Evolutionary conservation across 768 basidiomycete species (phyloP).

Genomic region (Boletales sp.): DNA sequence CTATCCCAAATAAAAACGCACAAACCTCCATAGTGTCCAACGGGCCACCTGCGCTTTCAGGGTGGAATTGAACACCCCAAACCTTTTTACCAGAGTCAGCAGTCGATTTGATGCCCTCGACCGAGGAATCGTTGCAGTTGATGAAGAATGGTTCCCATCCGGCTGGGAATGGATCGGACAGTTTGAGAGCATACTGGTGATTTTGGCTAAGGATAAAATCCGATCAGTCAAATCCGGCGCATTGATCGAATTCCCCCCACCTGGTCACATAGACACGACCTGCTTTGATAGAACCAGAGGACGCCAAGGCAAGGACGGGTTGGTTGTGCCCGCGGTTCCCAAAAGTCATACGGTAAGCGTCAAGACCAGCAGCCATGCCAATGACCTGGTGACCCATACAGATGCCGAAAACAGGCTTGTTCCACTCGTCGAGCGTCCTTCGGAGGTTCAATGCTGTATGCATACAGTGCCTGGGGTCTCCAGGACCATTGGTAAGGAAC

Average conservation of each 20-base stretch:
- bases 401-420: constrained; percentile 93
- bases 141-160: constrained; percentile 99
- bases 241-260: constrained; percentile 33
- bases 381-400: constrained; percentile 99
- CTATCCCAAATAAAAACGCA: background rate
- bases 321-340: constrained; percentile 99
- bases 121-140: constrained; percentile 98
- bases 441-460: constrained; percentile 79
- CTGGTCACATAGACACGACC: constrained; percentile 97
- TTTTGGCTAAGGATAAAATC: constrained; percentile 66
- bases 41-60: constrained; percentile 97
- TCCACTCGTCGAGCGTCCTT: constrained; percentile 83
- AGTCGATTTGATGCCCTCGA: constrained; percentile 98
- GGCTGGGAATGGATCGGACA: constrained; percentile 91
- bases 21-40: constrained; percentile 94
- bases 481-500: constrained; percentile 95
- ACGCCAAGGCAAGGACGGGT: constrained; percentile 94
- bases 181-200: constrained; percentile 94
- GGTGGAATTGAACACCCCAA: constrained; percentile 99
- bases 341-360: constrained; percentile 98
- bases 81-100: constrained; percentile 82
- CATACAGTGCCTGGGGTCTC: constrained; percentile 87
- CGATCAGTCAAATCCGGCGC: constrained; percentile 1
- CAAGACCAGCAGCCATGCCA: constrained; percentile 94
- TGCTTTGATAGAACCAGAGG: constrained; percentile 87